Evolutionary conservation across 108 stramenopile species (phyloP), one percentile per base, ranked within the genome.

Genomic region (Chaetoceros tenuissimus): DNA sequence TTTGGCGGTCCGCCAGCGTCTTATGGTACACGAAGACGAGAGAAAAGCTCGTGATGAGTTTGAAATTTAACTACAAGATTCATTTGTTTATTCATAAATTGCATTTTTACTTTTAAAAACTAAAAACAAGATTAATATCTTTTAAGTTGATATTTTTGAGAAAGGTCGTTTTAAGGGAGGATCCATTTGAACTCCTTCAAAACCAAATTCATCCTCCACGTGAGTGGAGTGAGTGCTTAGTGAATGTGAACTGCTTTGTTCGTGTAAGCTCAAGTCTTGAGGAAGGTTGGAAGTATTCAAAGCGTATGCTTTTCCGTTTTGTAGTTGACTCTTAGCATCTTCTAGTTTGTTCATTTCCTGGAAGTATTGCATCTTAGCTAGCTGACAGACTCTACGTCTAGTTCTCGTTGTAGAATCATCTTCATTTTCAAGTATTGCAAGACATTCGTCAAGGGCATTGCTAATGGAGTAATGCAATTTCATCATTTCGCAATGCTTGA

Each of bases 401-500:
- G 53, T 3, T 25, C 17, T 40, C 13, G 34, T 10, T 13, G 34
- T 10, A 40, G 62, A 31, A 17, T 43, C 69, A 25, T 78, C 77
- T 26, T 68, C 64, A 28, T 51, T 50, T 61, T 85, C 87, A 20
- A 93, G 63, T 25, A 55, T 66, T 13, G 71, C 83, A n/a, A 93
- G 62, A 59, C 92, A 85, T 60, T 88, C 85, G 44, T 94, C 87
- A 44, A 94, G 34, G 0, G 86, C 78, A 67, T 86, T 68, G 0
- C 86, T 76, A 49, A 89, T 81, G 34, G 71, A 68, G 55, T 87
- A 89, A 59, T 94, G 92, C n/a, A 76, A 60, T 48, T 77, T 81
- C 46, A 94, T 78, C 84, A 94, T 81, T 29, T 81, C 78, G 51
- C 73, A 64, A 55, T 93, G 91, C 47, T 85, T 80, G 50, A 83